These are phyloP conservation scores for Chrysoporthe puriensis DNA, from an alignment of 2,329 filamentous ascomycete species.

Conservation along the genomic window DNA sequence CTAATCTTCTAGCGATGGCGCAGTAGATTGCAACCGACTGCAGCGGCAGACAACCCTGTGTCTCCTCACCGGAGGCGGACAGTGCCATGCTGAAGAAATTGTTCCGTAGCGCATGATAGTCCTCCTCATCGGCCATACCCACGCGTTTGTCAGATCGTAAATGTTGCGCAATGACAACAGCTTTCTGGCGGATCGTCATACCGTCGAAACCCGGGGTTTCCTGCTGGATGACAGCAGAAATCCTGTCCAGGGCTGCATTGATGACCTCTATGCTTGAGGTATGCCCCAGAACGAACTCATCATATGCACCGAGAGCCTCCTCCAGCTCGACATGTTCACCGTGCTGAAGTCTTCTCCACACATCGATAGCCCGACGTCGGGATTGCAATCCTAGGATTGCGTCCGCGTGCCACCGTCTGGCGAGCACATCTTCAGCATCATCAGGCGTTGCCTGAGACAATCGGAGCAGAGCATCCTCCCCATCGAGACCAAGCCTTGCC, in stretches of 20 bases:
- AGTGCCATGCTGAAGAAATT: conserved; percentile 67
- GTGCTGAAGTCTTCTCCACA: conserved; percentile 58
- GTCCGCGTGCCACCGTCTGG: conserved; percentile 61
- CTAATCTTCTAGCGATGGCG: conserved; percentile 59
- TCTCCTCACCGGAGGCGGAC: conserved; percentile 41
- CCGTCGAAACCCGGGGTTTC: conserved; percentile 47
- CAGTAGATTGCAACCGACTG: conserved; percentile 70
- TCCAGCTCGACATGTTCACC: conserved; percentile 57
- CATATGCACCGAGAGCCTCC: conserved; percentile 62
- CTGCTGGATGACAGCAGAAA: conserved; percentile 48
- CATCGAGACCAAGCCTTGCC: conserved; percentile 60
- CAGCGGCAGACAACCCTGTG: conserved; percentile 60
- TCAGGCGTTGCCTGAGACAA: conserved; percentile 49
- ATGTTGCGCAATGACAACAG: conserved; percentile 55
- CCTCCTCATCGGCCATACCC: conserved; percentile 43
- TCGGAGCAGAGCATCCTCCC: conserved; percentile 60
- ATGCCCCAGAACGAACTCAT: conserved; percentile 63
- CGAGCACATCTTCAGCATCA: conserved; percentile 61
- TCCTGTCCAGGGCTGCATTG: conserved; percentile 39
- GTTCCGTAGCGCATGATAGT: conserved; percentile 64
- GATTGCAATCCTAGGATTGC: conserved; percentile 62
- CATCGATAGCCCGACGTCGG: conserved; percentile 59
- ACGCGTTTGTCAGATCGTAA: conserved; percentile 56
- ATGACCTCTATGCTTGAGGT: conserved; percentile 51
- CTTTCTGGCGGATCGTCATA: conserved; percentile 52